Conservation (phyloP, 495 filamentous ascomycete species). For the Trichoderma erinaceum region DNA sequence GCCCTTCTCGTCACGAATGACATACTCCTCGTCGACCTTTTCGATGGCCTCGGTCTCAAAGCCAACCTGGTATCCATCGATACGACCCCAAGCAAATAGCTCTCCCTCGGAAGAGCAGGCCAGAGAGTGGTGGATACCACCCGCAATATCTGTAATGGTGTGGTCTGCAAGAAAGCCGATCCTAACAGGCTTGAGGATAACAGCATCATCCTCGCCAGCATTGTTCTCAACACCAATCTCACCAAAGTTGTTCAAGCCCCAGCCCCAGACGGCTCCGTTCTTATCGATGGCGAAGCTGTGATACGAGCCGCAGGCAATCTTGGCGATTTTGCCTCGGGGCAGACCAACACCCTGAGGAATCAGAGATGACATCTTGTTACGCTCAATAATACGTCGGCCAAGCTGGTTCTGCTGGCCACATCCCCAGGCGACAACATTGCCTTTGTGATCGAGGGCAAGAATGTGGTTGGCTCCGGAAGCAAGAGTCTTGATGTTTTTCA, state of each 20-base stretch:
- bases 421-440: conserved; percentile 65
- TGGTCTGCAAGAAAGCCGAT: conserved; percentile 46
- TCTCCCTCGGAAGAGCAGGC: conserved; percentile 56
- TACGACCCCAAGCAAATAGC: conserved; percentile 62
- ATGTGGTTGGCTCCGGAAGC: conserved; percentile 63
- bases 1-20: conserved; percentile 50
- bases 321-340: conserved; percentile 46
- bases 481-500: conserved; percentile 59
- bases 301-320: conserved; percentile 58
- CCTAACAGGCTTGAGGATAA: conserved; percentile 38
- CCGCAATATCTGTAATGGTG: conserved; percentile 50
- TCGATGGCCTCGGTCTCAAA: conserved; percentile 31
- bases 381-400: conserved; percentile 60
- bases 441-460: conserved; percentile 61
- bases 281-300: conserved; percentile 72
- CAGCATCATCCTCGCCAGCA: conserved; percentile 59
- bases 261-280: conserved; percentile 66
- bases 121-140: conserved; percentile 63
- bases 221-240: conserved; percentile 64
- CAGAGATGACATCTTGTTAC: conserved; percentile 52
- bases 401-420: conserved; percentile 69
- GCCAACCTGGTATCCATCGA: conserved; percentile 59
- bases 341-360: conserved; percentile 64
- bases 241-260: conserved; percentile 85
- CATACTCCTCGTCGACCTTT: conserved; percentile 46